phyloP scores from a whole-genome alignment of 2,329 filamentous ascomycete genomes.

The Penicillium sp. region DNA sequence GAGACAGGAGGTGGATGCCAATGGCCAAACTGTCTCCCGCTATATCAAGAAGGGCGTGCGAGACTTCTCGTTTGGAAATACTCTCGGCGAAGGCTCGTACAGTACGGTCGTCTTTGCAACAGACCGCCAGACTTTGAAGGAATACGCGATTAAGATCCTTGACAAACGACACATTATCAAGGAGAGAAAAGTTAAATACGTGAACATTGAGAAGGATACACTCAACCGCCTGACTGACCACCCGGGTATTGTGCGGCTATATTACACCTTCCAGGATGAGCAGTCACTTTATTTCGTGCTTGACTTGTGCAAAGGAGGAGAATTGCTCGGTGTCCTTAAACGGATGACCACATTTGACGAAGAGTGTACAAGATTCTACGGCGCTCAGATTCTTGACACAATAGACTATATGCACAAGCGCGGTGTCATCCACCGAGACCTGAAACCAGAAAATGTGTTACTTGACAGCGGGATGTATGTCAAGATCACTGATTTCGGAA shows the following conservation, averaged over 20 bases:
- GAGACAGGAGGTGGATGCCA: slow-evolving; percentile 78
- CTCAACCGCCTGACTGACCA: slow-evolving; percentile 94
- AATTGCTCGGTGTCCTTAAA: slow-evolving; percentile 88
- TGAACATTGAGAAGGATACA: slow-evolving; percentile 99
- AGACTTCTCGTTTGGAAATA: slow-evolving; percentile 89
- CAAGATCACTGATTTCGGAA: slow-evolving; percentile 98
- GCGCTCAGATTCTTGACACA: slow-evolving; percentile 90
- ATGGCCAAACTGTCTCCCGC: slow-evolving; percentile 75
- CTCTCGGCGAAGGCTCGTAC: slow-evolving; percentile 94
- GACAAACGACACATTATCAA: slow-evolving; percentile 99
- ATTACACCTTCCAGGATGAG: slow-evolving; percentile 98
- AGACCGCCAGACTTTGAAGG: slow-evolving; percentile 87
- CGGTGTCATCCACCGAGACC: slow-evolving; percentile 91
- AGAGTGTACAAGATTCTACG: slow-evolving; percentile 91
- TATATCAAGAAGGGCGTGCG: slow-evolving; percentile 95
- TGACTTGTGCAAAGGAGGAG: slow-evolving; percentile 87
- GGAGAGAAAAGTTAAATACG: slow-evolving; percentile 99
- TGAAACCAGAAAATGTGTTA: slow-evolving; percentile 96
- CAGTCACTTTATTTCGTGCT: slow-evolving; percentile 94
- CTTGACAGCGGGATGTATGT: slow-evolving; percentile 95
- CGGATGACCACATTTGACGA: slow-evolving; percentile 92
- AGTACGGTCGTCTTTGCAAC: slow-evolving; percentile 92
- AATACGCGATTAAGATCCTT: slow-evolving; percentile 96
- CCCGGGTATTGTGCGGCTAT: slow-evolving; percentile 90
- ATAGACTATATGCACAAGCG: slow-evolving; percentile 98